A percentile compares a stretch with the other conserved stretches of the same genome.
Evolutionary conservation across 2,329 filamentous ascomycete genomes (phyloP).

Genomic region (Verticillium nonalfalfae): DNA sequence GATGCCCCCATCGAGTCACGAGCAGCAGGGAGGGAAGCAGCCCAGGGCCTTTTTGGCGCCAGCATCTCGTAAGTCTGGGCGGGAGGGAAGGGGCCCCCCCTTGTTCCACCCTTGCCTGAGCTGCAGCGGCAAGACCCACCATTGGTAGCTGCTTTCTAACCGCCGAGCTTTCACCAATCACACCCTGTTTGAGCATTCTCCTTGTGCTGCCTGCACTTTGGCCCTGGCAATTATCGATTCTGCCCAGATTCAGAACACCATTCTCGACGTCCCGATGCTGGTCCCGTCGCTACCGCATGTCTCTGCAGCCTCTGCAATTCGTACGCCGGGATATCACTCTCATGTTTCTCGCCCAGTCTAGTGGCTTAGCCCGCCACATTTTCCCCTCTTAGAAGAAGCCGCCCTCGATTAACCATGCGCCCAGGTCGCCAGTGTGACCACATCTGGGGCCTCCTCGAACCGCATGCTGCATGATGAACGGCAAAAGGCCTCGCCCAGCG

Average conservation of each 20-base stretch:
- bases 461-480: not conserved
- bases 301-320: not conserved
- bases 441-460: not conserved
- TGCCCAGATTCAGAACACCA: not conserved
- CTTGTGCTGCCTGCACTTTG: not conserved
- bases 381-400: not conserved
- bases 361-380: not conserved
- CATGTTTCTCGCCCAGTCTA: not conserved
- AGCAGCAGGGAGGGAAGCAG: not conserved
- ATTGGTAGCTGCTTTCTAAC: constrained; percentile 31
- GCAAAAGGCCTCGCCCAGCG: not conserved
- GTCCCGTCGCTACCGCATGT: not conserved
- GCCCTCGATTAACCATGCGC: not conserved
- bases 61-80: not conserved
- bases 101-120: constrained; percentile 11
- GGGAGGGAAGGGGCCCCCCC: not conserved
- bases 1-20: not conserved
- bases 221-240: not conserved
- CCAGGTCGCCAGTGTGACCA: not conserved
- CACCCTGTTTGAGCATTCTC: not conserved
- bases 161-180: constrained; percentile 26
- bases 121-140: constrained; percentile 16
- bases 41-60: not conserved
- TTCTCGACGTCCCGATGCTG: not conserved
- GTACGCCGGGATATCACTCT: not conserved